phyloP scores from a whole-genome alignment of 2,329 filamentous ascomycete genomes.

The Polytolypa hystricis region DNA sequence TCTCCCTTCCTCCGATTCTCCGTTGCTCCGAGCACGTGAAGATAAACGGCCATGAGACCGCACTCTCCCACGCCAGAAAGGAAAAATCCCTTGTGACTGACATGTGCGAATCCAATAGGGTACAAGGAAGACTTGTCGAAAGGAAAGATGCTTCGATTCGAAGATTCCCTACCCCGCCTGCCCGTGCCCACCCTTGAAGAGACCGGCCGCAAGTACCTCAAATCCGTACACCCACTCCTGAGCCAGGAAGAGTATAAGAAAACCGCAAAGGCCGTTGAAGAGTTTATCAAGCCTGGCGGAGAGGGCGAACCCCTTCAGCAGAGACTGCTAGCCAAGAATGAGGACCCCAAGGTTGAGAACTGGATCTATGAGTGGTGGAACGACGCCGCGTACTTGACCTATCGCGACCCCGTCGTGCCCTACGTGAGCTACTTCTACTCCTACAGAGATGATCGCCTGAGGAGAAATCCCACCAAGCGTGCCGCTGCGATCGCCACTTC shows the following conservation, averaged over 20 bases:
- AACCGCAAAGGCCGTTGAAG: constrained; percentile 69
- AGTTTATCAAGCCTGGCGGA: constrained; percentile 81
- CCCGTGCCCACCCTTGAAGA: constrained; percentile 55
- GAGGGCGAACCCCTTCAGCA: constrained; percentile 76
- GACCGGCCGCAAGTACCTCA: constrained; percentile 53
- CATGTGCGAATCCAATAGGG: constrained; percentile 29
- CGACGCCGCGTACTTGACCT: constrained; percentile 78
- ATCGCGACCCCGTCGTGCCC: constrained; percentile 90
- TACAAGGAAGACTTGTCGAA: constrained; percentile 55
- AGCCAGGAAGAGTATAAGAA: constrained; percentile 47
- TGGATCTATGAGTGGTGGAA: constrained; percentile 99
- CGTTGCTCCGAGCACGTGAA: constrained; percentile 1
- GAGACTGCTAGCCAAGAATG: constrained; percentile 66
- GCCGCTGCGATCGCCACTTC: constrained; percentile 82
- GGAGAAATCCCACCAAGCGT: constrained; percentile 80
- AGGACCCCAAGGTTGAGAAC: constrained; percentile 74
- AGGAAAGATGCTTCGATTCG: constrained; percentile 54
- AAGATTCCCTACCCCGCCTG: constrained; percentile 52
- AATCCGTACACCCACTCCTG: constrained; percentile 54
- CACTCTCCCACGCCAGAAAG: no score
- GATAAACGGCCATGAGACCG: background rate
- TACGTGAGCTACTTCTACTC: constrained; percentile 99
- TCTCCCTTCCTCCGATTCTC: background rate
- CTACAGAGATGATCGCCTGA: constrained; percentile 81
- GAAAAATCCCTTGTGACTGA: constrained; percentile 4